A percentile compares a stretch with the other conserved stretches of the same genome.
Evolutionary conservation across 1,284 basidiomycete genomes (phyloP).

Genomic region (Trichosporon coremiiforme): DNA sequence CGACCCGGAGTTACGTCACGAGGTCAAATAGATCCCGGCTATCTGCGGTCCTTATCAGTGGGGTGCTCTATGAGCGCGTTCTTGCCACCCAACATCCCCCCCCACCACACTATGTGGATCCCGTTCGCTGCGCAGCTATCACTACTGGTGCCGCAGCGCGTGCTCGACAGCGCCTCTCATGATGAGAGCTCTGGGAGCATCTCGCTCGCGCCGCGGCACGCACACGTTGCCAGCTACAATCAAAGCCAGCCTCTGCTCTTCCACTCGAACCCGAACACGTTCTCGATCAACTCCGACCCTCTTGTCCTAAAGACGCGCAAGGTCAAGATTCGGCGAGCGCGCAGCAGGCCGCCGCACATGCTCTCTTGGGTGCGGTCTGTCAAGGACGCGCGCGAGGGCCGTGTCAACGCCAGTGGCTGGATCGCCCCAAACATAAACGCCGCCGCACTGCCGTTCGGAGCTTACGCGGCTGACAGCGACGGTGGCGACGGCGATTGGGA

Average conservation of each 20-base stretch:
- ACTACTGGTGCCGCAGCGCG: slow-evolving; percentile 8
- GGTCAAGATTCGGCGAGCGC: slow-evolving; percentile 45
- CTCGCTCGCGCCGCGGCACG: slow-evolving; percentile 24
- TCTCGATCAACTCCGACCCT: not conserved
- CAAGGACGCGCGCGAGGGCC: slow-evolving; percentile 31
- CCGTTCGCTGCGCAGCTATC: slow-evolving; percentile 14
- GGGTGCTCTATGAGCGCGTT: not conserved
- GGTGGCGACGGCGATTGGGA: slow-evolving; percentile 55
- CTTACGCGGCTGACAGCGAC: not conserved
- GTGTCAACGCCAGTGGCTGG: slow-evolving; percentile 27
- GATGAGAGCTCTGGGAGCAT: not conserved
- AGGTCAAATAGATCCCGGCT: slow-evolving; percentile 6
- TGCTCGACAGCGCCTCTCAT: not conserved
- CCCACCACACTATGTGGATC: slow-evolving; percentile 12
- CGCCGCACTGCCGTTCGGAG: not conserved
- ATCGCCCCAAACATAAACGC: slow-evolving; percentile 17
- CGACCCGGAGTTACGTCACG: slow-evolving; percentile 3
- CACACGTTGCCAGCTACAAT: slow-evolving; percentile 14
- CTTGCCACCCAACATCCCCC: slow-evolving; percentile 13
- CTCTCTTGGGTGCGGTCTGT: slow-evolving; percentile 42
- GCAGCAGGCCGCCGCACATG: slow-evolving; percentile 44
- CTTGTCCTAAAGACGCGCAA: slow-evolving; percentile 39
- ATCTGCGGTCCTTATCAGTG: slow-evolving; percentile 12
- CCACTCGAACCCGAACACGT: slow-evolving; percentile 1
- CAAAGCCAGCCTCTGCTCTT: slow-evolving; percentile 19